Evolutionary conservation across 2,329 filamentous ascomycete species (phyloP).

Genomic region (Neofusicoccum sp.): DNA sequence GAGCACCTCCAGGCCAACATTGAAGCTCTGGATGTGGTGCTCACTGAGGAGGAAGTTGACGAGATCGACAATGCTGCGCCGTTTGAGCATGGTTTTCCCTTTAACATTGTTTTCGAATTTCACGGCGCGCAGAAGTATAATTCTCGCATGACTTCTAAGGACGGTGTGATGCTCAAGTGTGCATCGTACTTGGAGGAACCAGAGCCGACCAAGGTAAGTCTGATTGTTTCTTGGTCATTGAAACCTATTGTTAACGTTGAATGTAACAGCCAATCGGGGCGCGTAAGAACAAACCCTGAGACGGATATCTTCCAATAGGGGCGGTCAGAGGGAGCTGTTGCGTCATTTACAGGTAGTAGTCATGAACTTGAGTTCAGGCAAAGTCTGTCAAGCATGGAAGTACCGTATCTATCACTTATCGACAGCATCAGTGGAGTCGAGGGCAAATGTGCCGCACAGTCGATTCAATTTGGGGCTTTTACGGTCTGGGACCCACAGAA

Average conservation of each 20-base stretch:
- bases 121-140: constrained; percentile 9
- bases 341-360: too few relatives aligned
- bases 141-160: constrained; percentile 8
- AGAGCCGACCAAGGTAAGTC: neutral
- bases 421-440: too few relatives aligned
- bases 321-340: too few relatives aligned
- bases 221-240: neutral
- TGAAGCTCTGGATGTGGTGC: constrained; percentile 50
- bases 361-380: too few relatives aligned
- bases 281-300: too few relatives aligned
- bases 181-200: constrained; percentile 1
- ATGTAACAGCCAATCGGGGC: neutral
- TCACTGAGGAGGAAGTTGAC: constrained; percentile 53
- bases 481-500: too few relatives aligned
- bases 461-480: too few relatives aligned
- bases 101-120: constrained; percentile 42
- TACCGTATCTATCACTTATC: too few relatives aligned
- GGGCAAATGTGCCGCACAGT: too few relatives aligned
- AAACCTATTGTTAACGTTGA: too few relatives aligned
- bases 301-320: too few relatives aligned
- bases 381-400: too few relatives aligned
- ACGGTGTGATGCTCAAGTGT: neutral
- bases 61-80: constrained; percentile 53
- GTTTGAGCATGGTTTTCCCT: constrained; percentile 59
- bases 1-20: constrained; percentile 68